These are phyloP conservation scores for Phytophthora lateralis DNA, from an alignment of 352 stramenopile genomes.

Conservation along the genomic window DNA sequence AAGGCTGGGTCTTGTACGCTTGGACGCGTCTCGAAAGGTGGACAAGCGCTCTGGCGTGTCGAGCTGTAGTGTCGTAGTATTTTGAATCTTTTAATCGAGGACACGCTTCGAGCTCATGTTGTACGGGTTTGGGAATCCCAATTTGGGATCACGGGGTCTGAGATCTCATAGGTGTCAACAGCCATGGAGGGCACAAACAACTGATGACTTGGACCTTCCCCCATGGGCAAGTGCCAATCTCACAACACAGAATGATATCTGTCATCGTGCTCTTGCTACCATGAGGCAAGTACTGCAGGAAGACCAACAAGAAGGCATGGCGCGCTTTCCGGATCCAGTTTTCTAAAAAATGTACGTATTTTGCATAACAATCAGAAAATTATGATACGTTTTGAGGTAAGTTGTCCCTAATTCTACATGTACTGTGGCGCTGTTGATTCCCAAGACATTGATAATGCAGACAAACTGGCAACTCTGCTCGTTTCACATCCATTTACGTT, in stretches of 20 bases:
- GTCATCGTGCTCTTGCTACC: background rate
- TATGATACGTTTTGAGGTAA: background rate
- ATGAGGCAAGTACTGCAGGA: too few relatives aligned
- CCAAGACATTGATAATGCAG: background rate
- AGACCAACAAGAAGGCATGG: background rate
- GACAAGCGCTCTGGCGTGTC: slow-evolving; percentile 2
- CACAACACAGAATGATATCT: background rate
- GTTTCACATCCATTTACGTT: too few relatives aligned
- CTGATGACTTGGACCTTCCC: background rate
- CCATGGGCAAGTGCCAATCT: background rate
- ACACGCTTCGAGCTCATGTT: slow-evolving; percentile 7
- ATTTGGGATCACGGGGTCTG: background rate
- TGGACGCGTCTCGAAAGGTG: slow-evolving; percentile 27
- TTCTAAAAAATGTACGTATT: background rate
- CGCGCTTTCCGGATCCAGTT: background rate
- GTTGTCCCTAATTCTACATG: too few relatives aligned
- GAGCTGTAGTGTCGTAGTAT: slow-evolving; percentile 7
- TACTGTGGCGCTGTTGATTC: background rate
- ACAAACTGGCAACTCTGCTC: background rate
- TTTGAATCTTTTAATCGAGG: slow-evolving; percentile 16
- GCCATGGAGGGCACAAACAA: background rate
- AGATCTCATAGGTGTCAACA: slow-evolving; percentile 1
- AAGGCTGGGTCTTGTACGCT: slow-evolving; percentile 9
- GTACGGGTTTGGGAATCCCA: slow-evolving; percentile 4
- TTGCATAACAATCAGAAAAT: background rate